Conservation (phyloP, 2,329 filamentous ascomycete genomes). For the Helminthosporium solani region DNA sequence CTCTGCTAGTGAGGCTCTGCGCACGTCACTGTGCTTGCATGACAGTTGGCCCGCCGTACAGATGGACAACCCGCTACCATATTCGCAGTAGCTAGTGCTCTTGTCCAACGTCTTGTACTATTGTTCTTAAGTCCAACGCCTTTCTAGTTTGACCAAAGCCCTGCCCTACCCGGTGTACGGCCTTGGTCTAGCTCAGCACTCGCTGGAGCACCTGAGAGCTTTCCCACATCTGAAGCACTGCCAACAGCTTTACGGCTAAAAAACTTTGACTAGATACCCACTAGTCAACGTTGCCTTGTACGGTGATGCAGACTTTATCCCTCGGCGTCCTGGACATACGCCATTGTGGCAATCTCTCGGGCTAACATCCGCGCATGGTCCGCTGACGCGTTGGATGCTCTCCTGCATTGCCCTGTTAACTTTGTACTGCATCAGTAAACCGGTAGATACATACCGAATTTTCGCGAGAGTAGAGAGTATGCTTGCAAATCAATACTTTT, state of each 20-base stretch:
- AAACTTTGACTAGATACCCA: too few species aligned
- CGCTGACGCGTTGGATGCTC: background rate
- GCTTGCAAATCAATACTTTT: background rate
- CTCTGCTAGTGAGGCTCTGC: conserved; percentile 30
- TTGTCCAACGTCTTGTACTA: background rate
- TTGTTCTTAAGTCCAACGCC: background rate
- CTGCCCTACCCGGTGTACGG: too few species aligned
- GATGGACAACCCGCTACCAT: background rate
- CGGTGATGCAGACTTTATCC: background rate
- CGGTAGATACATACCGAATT: too few species aligned
- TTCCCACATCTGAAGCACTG: too few species aligned
- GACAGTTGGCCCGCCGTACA: conserved; percentile 15
- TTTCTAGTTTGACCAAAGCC: background rate
- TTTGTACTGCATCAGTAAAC: background rate
- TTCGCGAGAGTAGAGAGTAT: background rate
- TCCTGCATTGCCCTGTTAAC: background rate
- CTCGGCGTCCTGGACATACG: background rate
- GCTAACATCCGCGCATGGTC: background rate
- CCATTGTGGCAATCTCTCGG: background rate
- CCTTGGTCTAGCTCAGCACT: too few species aligned
- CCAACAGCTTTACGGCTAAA: too few species aligned
- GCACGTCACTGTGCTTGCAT: conserved; percentile 24
- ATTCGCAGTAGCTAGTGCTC: background rate
- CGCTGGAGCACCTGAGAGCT: too few species aligned
- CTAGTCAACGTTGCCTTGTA: background rate